Conservation (phyloP, 306 rosid species). For the Senna tora region DNA sequence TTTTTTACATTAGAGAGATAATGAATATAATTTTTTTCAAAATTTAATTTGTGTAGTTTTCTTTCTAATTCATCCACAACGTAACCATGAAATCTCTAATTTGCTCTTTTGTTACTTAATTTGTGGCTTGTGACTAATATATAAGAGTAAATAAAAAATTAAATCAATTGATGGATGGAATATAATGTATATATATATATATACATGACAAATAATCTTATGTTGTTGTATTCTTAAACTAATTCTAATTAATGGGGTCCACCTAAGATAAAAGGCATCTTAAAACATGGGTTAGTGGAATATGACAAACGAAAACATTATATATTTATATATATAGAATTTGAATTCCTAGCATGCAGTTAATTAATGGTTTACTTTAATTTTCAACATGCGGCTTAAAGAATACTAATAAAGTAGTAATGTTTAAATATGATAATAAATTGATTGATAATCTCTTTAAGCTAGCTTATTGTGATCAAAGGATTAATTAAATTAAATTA, state of each 20-base stretch:
- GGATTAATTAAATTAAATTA: too few species aligned
- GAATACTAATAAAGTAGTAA: not conserved
- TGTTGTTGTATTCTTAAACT: not conserved
- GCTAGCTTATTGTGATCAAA: too few species aligned
- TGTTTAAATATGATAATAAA: not conserved
- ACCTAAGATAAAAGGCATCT: too few species aligned
- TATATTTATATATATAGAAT: not conserved
- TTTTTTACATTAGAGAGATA: too few species aligned
- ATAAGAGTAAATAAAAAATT: too few species aligned
- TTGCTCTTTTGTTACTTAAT: not conserved
- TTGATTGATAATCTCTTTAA: not conserved
- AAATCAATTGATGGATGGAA: too few species aligned
- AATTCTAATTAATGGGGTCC: slow-evolving; percentile 6
- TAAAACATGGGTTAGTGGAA: slow-evolving; percentile 43
- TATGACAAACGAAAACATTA: slow-evolving; percentile 1
- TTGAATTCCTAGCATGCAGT: not conserved
- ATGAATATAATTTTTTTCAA: too few species aligned
- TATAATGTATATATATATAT: too few species aligned
- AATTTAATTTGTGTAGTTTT: too few species aligned
- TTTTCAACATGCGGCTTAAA: not conserved
- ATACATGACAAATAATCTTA: too few species aligned
- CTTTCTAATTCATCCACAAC: slow-evolving; percentile 25
- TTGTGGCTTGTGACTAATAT: not conserved
- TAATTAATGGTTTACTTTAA: slow-evolving; percentile 1
- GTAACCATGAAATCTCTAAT: not conserved